phyloP scores from a whole-genome alignment of 1,284 basidiomycete species.

The Volvariella surrecta region DNA sequence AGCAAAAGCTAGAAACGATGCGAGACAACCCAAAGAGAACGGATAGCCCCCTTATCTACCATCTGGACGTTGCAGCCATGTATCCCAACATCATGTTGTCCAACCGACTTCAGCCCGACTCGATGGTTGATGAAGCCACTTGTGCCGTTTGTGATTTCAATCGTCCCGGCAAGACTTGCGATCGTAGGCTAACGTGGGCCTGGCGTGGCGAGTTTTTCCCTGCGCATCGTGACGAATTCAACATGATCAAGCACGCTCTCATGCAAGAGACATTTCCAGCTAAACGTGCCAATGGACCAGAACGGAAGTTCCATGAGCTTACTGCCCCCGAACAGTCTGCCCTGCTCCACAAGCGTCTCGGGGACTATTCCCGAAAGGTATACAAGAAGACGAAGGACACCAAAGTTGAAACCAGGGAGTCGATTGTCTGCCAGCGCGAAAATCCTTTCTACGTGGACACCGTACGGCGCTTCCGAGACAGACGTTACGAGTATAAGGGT shows the following conservation, averaged over 20 bases:
- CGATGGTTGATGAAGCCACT: constrained; percentile 92
- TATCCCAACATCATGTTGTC: constrained; percentile 99
- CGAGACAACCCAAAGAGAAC: constrained; percentile 86
- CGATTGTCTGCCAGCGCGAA: constrained; percentile 97
- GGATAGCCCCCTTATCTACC: constrained; percentile 96
- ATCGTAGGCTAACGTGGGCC: constrained; percentile 93
- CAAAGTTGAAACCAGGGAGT: constrained; percentile 88
- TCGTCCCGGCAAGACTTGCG: constrained; percentile 91
- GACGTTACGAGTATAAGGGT: constrained; percentile 99
- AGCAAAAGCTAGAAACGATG: constrained; percentile 63
- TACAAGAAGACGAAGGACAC: constrained; percentile 99
- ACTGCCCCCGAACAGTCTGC: constrained; percentile 85
- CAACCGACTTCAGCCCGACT: constrained; percentile 97
- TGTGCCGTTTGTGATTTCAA: constrained; percentile 99
- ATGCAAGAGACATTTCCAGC: constrained; percentile 93
- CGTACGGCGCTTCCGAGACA: constrained; percentile 94
- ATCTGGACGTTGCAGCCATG: constrained; percentile 99
- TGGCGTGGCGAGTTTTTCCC: constrained; percentile 99
- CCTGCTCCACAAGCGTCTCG: constrained; percentile 91
- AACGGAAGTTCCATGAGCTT: constrained; percentile 82
- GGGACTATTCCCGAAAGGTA: constrained; percentile 97
- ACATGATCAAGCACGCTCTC: constrained; percentile 97
- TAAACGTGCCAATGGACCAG: constrained; percentile 64
- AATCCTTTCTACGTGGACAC: constrained; percentile 99
- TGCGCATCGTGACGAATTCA: constrained; percentile 95